These are phyloP conservation scores for Helianthus tuberosus DNA, from an alignment of 129 eudicot genomes.

Conservation along the genomic window DNA sequence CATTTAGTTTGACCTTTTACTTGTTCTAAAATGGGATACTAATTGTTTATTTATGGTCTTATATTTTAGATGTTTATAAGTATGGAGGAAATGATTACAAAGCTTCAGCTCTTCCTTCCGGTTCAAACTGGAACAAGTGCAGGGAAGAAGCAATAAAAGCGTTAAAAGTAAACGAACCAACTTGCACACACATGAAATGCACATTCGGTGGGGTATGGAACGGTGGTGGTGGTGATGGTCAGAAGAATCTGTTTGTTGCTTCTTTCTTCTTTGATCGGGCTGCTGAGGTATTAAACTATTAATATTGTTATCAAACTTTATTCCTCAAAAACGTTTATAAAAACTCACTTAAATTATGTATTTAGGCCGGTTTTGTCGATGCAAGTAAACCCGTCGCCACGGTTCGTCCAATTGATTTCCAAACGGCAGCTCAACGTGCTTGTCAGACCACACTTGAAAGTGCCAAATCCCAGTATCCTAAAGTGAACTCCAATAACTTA, in stretches of 20 bases:
- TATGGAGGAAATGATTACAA: conserved; percentile 63
- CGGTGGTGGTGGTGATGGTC: conserved; percentile 99
- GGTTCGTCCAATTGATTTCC: conserved; percentile 77
- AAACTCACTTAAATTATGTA: neutral
- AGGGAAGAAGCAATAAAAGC: conserved; percentile 65
- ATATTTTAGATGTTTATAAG: conserved; percentile 54
- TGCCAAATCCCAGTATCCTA: conserved; percentile 57
- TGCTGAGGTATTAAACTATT: conserved; percentile 67
- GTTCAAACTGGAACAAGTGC: conserved; percentile 67
- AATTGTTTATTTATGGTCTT: neutral
- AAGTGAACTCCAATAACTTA: conserved; percentile 55
- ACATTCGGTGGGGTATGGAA: conserved; percentile 99
- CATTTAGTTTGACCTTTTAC: neutral
- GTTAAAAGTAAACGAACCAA: conserved; percentile 70
- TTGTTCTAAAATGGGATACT: conserved; percentile 2
- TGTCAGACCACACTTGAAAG: conserved; percentile 65
- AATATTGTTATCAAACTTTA: neutral
- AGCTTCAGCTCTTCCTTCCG: conserved; percentile 68
- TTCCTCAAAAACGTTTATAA: neutral
- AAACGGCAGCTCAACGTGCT: conserved; percentile 78
- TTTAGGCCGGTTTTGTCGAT: conserved; percentile 86
- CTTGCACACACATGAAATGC: conserved; percentile 96
- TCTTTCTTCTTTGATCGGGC: conserved; percentile 98
- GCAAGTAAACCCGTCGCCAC: conserved; percentile 56
- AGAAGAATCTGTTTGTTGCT: conserved; percentile 91